Conservation (phyloP, 495 filamentous ascomycete genomes). For the Entonaema liquescens region DNA sequence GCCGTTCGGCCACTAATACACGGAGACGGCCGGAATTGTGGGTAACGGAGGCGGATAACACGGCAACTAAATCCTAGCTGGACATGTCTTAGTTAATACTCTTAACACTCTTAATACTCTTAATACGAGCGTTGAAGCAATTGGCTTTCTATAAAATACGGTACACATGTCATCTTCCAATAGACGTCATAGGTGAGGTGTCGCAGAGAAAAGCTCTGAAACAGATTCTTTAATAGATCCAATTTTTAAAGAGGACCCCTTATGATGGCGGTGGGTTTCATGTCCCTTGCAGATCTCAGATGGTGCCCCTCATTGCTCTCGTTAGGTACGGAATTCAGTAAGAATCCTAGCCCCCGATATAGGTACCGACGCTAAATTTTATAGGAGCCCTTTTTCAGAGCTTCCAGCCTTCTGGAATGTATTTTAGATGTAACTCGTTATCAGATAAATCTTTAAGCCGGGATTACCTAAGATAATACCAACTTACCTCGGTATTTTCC, state of each 20-base stretch:
- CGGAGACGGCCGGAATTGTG: slow-evolving; percentile 22
- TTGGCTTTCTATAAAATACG: background rate
- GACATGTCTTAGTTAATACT: too few relatives aligned
- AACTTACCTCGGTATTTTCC: slow-evolving; percentile 24
- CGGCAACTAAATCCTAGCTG: too few relatives aligned
- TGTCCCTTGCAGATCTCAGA: slow-evolving; percentile 33
- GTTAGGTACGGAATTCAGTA: too few relatives aligned
- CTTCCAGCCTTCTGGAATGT: background rate
- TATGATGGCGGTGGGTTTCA: slow-evolving; percentile 21
- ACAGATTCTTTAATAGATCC: slow-evolving; percentile 16
- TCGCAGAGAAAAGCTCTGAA: slow-evolving; percentile 10
- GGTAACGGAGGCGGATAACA: slow-evolving; percentile 12
- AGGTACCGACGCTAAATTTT: background rate
- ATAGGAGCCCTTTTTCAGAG: background rate
- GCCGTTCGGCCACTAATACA: slow-evolving; percentile 9
- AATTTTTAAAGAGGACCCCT: slow-evolving; percentile 18
- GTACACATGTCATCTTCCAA: slow-evolving; percentile 11
- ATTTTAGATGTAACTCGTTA: background rate
- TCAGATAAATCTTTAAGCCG: slow-evolving; percentile 1
- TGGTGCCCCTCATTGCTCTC: slow-evolving; percentile 4
- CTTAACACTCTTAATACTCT: too few relatives aligned
- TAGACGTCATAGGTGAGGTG: slow-evolving; percentile 27
- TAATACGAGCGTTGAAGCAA: background rate
- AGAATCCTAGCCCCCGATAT: too few relatives aligned
- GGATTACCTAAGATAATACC: slow-evolving; percentile 12